phyloP scores from a whole-genome alignment of 164 flowering plant species.

The Vitis cinerea region DNA sequence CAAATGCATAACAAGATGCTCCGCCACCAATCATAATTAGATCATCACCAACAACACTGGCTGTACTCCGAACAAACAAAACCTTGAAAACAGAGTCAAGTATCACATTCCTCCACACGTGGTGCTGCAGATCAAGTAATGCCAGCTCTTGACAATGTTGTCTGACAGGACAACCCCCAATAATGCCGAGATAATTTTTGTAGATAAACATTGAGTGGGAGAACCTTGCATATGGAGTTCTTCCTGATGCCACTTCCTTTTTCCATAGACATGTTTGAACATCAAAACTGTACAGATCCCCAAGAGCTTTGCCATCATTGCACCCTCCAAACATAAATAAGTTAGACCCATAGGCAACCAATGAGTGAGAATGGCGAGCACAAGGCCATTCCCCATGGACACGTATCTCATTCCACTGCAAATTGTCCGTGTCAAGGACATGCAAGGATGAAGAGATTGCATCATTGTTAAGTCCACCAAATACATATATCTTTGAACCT shows the following conservation, averaged over 20 bases:
- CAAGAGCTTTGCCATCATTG: slow-evolving; percentile 71
- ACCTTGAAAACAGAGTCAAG: slow-evolving; percentile 46
- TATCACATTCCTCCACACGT: slow-evolving; percentile 61
- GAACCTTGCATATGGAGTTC: slow-evolving; percentile 71
- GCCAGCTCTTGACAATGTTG: slow-evolving; percentile 63
- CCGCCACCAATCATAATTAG: slow-evolving; percentile 88
- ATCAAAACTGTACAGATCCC: slow-evolving; percentile 76
- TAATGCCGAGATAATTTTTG: slow-evolving; percentile 61
- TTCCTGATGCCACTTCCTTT: slow-evolving; percentile 56
- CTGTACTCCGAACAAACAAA: slow-evolving; percentile 81
- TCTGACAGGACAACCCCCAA: slow-evolving; percentile 89
- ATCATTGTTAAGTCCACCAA: slow-evolving; percentile 77
- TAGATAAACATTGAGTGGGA: slow-evolving; percentile 90
- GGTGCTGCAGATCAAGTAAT: slow-evolving; percentile 52
- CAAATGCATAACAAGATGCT: slow-evolving; percentile 96
- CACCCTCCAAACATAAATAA: slow-evolving; percentile 86
- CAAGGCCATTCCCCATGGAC: slow-evolving; percentile 62
- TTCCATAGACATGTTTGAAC: slow-evolving; percentile 53
- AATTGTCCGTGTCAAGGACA: slow-evolving; percentile 56
- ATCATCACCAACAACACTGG: slow-evolving; percentile 63
- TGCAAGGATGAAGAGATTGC: slow-evolving; percentile 53
- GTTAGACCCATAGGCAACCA: slow-evolving; percentile 58
- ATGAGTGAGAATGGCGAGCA: slow-evolving; percentile 90
- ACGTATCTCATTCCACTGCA: slow-evolving; percentile 59
- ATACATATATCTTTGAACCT: slow-evolving; percentile 71